Conservation (phyloP, 2,329 filamentous ascomycete genomes). For the Colletotrichum lupini region DNA sequence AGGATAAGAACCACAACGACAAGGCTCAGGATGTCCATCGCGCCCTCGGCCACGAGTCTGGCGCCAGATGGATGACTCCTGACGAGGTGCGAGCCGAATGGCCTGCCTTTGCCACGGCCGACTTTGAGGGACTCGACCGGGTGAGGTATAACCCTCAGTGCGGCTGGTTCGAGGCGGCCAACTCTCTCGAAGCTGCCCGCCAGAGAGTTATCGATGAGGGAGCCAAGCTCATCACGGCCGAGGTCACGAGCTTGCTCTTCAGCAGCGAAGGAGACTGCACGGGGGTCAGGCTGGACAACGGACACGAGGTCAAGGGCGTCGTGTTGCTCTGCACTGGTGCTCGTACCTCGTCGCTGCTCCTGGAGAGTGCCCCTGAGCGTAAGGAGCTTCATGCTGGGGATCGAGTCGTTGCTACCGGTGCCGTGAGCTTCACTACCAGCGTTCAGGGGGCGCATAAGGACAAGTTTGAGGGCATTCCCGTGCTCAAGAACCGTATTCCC, state of each 20-base stretch:
- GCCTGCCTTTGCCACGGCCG: conserved; percentile 66
- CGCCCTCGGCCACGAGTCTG: conserved; percentile 51
- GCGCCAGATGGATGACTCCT: conserved; percentile 53
- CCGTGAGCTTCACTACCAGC: conserved; percentile 54
- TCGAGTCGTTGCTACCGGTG: conserved; percentile 67
- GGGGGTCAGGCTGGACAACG: conserved; percentile 62
- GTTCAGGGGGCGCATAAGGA: conserved; percentile 56
- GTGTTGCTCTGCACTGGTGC: conserved; percentile 67
- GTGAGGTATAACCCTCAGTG: conserved; percentile 68
- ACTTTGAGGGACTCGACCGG: conserved; percentile 65
- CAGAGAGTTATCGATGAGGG: conserved; percentile 62
- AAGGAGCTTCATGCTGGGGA: conserved; percentile 62
- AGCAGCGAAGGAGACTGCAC: conserved; percentile 55
- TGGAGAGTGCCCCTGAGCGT: conserved; percentile 60
- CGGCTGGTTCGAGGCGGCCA: conserved; percentile 69
- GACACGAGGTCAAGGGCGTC: conserved; percentile 59
- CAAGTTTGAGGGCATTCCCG: conserved; percentile 61
- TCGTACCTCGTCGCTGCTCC: conserved; percentile 65
- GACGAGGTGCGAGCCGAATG: conserved; percentile 66
- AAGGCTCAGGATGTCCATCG: conserved; percentile 54
- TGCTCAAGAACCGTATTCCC: conserved; percentile 59
- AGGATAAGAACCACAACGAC: conserved; percentile 53
- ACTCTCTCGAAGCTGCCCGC: conserved; percentile 65
- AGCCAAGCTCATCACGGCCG: conserved; percentile 65
- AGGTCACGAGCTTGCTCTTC: conserved; percentile 59